Percentiles rank a stretch among this genome's conserved stretches.
Evolutionary conservation across 179 eudicot genomes (phyloP).

Genomic region (Silene noctiflora): DNA sequence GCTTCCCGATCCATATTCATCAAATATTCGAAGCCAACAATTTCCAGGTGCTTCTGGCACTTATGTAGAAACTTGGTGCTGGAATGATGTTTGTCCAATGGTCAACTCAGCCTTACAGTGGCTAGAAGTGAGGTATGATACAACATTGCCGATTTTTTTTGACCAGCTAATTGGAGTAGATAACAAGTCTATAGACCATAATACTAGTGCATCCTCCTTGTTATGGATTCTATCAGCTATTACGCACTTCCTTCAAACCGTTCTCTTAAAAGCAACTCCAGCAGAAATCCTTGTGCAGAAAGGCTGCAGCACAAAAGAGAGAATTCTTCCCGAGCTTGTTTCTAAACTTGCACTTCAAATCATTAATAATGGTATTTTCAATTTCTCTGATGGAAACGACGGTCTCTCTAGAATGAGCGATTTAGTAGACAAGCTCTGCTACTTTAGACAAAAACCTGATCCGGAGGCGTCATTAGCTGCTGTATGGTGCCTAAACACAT

Average conservation of each 20-base stretch:
- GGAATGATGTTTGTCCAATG: slow-evolving; percentile 53
- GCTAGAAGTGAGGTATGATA: slow-evolving; percentile 42
- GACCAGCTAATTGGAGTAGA: slow-evolving; percentile 28
- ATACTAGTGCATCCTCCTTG: slow-evolving; percentile 35
- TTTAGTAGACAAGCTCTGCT: slow-evolving; percentile 46
- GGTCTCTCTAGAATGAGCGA: slow-evolving; percentile 27
- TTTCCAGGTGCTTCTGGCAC: slow-evolving; percentile 15
- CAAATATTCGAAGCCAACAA: slow-evolving; percentile 24
- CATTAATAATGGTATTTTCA: slow-evolving; percentile 43
- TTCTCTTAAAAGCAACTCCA: slow-evolving; percentile 62
- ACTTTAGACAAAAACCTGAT: slow-evolving; percentile 48
- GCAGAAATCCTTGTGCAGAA: slow-evolving; percentile 30
- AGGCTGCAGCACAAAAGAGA: slow-evolving; percentile 32
- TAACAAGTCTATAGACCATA: slow-evolving; percentile 16
- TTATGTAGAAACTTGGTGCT: slow-evolving; percentile 1
- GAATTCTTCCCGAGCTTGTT: slow-evolving; percentile 66
- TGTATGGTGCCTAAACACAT: slow-evolving; percentile 57
- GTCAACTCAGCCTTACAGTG: slow-evolving; percentile 71
- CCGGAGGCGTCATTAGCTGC: slow-evolving; percentile 60
- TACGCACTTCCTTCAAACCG: slow-evolving; percentile 54
- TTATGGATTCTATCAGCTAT: slow-evolving; percentile 72
- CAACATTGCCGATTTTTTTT: slow-evolving; percentile 34
- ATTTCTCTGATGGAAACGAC: slow-evolving; percentile 29
- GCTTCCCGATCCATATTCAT: slow-evolving; percentile 58
- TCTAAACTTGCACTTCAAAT: slow-evolving; percentile 52